phyloP scores from a whole-genome alignment of 2,329 filamentous ascomycete genomes.

The Cordyceps farinosa region DNA sequence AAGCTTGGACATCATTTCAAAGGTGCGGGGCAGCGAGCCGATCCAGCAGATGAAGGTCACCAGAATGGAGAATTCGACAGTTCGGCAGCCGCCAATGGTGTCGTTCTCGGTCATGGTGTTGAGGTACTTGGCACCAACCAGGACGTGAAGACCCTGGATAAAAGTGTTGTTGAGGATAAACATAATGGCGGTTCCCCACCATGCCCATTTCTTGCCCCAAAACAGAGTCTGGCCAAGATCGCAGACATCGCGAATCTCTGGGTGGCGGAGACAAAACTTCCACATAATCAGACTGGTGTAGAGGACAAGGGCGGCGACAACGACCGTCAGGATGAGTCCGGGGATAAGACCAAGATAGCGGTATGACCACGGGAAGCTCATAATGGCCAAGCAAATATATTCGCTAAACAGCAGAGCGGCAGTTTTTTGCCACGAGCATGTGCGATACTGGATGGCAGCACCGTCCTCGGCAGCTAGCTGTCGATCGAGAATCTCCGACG shows the following conservation, averaged over 20 bases:
- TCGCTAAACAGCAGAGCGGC: slow-evolving; percentile 88
- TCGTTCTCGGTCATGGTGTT: slow-evolving; percentile 78
- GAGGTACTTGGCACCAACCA: slow-evolving; percentile 80
- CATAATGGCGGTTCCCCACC: slow-evolving; percentile 69
- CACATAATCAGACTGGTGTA: slow-evolving; percentile 66
- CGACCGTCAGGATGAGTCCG: slow-evolving; percentile 73
- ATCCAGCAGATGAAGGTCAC: slow-evolving; percentile 72
- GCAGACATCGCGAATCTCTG: slow-evolving; percentile 87
- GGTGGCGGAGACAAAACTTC: slow-evolving; percentile 88
- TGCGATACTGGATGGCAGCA: slow-evolving; percentile 84
- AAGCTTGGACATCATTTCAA: slow-evolving; percentile 72
- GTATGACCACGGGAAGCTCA: slow-evolving; percentile 95
- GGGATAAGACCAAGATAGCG: slow-evolving; percentile 82
- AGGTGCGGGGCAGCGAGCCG: slow-evolving; percentile 81
- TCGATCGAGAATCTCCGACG: slow-evolving; percentile 49
- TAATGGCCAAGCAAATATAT: slow-evolving; percentile 88
- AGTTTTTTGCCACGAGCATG: slow-evolving; percentile 94
- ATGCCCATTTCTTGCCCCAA: slow-evolving; percentile 68
- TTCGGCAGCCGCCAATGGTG: slow-evolving; percentile 63
- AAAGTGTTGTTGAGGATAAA: slow-evolving; percentile 94
- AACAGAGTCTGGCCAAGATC: slow-evolving; percentile 96
- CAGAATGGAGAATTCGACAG: slow-evolving; percentile 74
- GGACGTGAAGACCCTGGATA: slow-evolving; percentile 77
- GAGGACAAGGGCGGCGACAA: slow-evolving; percentile 73
- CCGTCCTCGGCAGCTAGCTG: slow-evolving; percentile 75